Evolutionary conservation across 2,329 filamentous ascomycete species (phyloP), one percentile per base, ranked within the genome.

Genomic region (Curvularia spicifera): DNA sequence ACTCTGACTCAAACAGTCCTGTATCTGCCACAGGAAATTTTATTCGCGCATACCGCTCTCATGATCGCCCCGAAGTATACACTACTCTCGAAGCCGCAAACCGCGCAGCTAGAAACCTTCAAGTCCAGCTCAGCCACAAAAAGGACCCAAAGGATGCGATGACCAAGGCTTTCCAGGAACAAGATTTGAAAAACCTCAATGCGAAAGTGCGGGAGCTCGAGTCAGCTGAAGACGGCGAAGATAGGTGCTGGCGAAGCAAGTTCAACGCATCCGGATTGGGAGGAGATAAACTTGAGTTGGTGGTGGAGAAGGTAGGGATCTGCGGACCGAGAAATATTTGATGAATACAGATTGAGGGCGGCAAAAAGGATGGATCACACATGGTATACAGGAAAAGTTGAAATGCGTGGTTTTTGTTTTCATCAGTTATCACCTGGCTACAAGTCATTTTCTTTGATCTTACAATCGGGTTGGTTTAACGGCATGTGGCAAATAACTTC

Each of bases 301-400:
- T 65, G 22, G 69, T 72, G 15, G 63, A 67, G 45, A 59, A 43
- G 46, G 61, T 63, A 6, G 42, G 57, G 0, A 35, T 75, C 13
- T 67, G 60, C 43, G 72, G 72, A n/a, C 69, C 71, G 18, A 63
- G 71, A 55, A 73, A 74, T 45, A 12, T 72, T 15, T 74, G 55
- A 66, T 24, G 18, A 35, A 33, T n/a, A 18, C 31, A 28, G 9
- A 7, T 3, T 12, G 44, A 4, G 5, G 12, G 10, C 10, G 15
- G 8, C 5, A 5, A 20, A 9, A 18, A 31, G 10, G 18, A 6
- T 2, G 29, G 7, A 13, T 33, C n/a, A 9, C n/a, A 18, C 18
- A 31, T 29, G 8, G 1, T 46, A 31, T n/a, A 13, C 26, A 28
- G 5, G n/a, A 26, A 20, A 46, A 2, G 4, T 10, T 5, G 8